phyloP scores from a whole-genome alignment of 768 basidiomycete genomes.

The Tulasnella sp. region DNA sequence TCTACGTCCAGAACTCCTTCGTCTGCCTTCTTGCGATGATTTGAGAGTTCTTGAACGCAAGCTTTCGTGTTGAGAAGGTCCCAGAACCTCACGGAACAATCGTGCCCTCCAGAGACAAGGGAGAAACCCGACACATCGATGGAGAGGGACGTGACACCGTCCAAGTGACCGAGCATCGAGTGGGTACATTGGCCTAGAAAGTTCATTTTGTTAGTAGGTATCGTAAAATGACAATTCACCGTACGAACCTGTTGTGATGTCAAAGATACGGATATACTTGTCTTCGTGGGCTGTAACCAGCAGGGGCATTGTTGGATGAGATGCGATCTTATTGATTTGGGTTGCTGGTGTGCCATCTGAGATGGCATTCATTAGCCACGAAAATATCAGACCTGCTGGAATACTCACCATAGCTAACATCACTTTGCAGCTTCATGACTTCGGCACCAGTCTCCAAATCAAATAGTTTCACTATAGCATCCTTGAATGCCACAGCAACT shows the following conservation, averaged over 20 bases:
- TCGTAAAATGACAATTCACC: not conserved
- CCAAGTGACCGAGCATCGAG: slow-evolving; percentile 81
- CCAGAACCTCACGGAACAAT: slow-evolving; percentile 93
- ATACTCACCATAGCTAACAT: slow-evolving; percentile 22
- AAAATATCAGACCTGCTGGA: slow-evolving; percentile 37
- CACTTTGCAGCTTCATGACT: slow-evolving; percentile 28
- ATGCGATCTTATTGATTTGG: slow-evolving; percentile 75
- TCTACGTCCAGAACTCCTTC: slow-evolving; percentile 87
- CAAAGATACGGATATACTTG: slow-evolving; percentile 82
- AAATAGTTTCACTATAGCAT: slow-evolving; percentile 80
- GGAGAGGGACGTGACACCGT: slow-evolving; percentile 81
- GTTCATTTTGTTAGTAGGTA: not conserved
- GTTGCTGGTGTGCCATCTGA: slow-evolving; percentile 61
- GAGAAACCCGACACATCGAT: slow-evolving; percentile 79
- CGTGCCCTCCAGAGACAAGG: slow-evolving; percentile 82
- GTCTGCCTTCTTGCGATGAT: slow-evolving; percentile 76
- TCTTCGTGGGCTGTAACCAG: slow-evolving; percentile 89
- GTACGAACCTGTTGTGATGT: slow-evolving; percentile 59
- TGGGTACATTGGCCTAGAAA: slow-evolving; percentile 67
- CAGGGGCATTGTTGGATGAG: slow-evolving; percentile 81
- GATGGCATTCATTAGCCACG: not conserved
- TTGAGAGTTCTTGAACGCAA: slow-evolving; percentile 80
- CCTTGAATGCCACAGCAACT: slow-evolving; percentile 82
- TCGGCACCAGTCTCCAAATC: slow-evolving; percentile 83
- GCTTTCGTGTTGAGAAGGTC: slow-evolving; percentile 66